Conservation (phyloP, 2,329 filamentous ascomycete genomes). For the Aspergillus fumigatus region DNA sequence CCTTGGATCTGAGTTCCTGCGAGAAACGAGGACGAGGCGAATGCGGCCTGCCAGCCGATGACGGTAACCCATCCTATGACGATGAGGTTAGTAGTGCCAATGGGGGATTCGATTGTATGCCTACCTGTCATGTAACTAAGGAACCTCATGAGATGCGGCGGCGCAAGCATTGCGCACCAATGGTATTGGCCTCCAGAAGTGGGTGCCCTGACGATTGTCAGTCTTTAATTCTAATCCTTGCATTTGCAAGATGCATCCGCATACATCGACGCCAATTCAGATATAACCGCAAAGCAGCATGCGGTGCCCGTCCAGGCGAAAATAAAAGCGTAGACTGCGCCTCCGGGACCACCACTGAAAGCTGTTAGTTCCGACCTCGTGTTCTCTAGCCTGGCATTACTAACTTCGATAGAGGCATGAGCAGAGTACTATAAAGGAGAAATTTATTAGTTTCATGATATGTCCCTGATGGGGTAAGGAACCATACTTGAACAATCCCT, state of each 20-base stretch:
- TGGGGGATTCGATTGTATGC: background rate
- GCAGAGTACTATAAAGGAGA: constrained; percentile 9
- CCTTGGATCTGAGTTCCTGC: constrained; percentile 34
- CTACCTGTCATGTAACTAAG: constrained; percentile 38
- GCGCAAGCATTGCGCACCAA: constrained; percentile 40
- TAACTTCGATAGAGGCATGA: constrained; percentile 19
- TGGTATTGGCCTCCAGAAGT: constrained; percentile 38
- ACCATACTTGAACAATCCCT: constrained; percentile 34
- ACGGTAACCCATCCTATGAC: constrained; percentile 37
- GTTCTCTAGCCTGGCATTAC: constrained; percentile 2
- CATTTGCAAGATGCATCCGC: background rate
- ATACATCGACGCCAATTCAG: constrained; percentile 33
- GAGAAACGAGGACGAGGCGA: constrained; percentile 34
- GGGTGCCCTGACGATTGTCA: constrained; percentile 20
- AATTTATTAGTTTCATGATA: background rate
- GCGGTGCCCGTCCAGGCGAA: constrained; percentile 30
- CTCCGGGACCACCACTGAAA: constrained; percentile 29
- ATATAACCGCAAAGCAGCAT: constrained; percentile 22
- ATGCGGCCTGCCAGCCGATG: constrained; percentile 42
- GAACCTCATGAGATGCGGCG: constrained; percentile 28
- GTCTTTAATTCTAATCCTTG: background rate
- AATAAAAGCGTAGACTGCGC: constrained; percentile 30
- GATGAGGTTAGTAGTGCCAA: background rate
- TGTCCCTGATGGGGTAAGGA: background rate
- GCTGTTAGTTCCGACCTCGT: background rate